Evolutionary conservation across 306 rosid species (phyloP), one percentile per base, ranked within the genome.

Genomic region (Prunus padus): DNA sequence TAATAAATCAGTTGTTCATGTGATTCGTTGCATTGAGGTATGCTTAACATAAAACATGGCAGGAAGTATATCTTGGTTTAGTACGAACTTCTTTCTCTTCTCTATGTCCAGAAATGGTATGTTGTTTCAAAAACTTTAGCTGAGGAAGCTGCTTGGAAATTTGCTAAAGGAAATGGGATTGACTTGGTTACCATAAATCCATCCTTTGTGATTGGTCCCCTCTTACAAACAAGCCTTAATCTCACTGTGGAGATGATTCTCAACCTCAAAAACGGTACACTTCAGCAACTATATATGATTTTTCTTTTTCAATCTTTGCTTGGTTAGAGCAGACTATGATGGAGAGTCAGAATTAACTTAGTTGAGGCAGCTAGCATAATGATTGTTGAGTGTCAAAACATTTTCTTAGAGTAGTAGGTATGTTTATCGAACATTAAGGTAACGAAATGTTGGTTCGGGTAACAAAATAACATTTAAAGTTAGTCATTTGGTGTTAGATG

Each of bases 111-210:
- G 86, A 6, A 11, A 0, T 79, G 80, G 83, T 78, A 74, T 19
- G 0, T 14, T 18, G 73, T 78, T 60, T 71, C 83, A 9, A 83
- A 83, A 49, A 71, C 72, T 4, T 76, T 83, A 47, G 86, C 86
- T 7, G 86, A 83, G 69, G 76, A 83, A 19, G 81, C 78, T 46
- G 84, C 86, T 33, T 79, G 81, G 81, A 79, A 51, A 47, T 83
- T 79, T 40, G 73, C 80, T 2, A 23, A 75, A 28, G 84, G 18
- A n/a, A 79, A 79, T 31, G 75, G 70, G 3, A 75, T 83, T 23
- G 80, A 82, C 47, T 13, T 82, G 44, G 74, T 82, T 0, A 14
- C 83, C 5, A 68, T 82, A 5, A 70, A 78, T 26, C 83, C 86
- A 0, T 68, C 69, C 14, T 26, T 46, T 28, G 84, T 76, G 49